Conservation (phyloP, 306 rosid species). For the Vigna reflexopilosa region DNA sequence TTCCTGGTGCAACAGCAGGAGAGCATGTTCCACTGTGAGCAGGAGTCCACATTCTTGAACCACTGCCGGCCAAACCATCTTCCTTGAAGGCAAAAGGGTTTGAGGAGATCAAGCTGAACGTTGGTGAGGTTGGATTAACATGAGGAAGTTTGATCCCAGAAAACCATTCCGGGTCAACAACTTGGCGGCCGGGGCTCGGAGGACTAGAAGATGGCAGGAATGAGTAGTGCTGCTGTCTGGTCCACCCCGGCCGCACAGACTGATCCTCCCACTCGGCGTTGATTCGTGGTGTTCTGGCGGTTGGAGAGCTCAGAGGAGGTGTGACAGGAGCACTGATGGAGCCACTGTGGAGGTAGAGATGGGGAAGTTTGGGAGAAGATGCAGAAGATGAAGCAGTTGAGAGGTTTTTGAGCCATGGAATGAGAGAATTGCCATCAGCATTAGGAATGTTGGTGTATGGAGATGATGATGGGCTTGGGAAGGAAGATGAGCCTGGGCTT, state of each 20-base stretch:
- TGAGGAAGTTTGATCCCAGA: slow-evolving; percentile 77
- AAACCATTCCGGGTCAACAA: slow-evolving; percentile 88
- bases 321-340: slow-evolving; percentile 98
- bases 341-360: slow-evolving; percentile 69
- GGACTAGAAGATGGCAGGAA: slow-evolving; percentile 86
- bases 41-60: slow-evolving; percentile 93
- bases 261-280: slow-evolving; percentile 74
- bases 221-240: slow-evolving; percentile 64
- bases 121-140: slow-evolving; percentile 80
- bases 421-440: slow-evolving; percentile 75
- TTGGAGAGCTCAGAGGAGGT: slow-evolving; percentile 95
- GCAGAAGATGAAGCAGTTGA: slow-evolving; percentile 82
- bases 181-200: slow-evolving; percentile 83
- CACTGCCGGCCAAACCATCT: slow-evolving; percentile 59
- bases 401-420: slow-evolving; percentile 95
- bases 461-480: slow-evolving; percentile 90
- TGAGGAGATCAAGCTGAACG: slow-evolving; percentile 75
- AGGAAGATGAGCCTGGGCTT: slow-evolving; percentile 93
- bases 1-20: slow-evolving; percentile 81
- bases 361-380: slow-evolving; percentile 77
- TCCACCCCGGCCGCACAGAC: slow-evolving; percentile 58
- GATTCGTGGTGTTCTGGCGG: slow-evolving; percentile 78
- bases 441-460: slow-evolving; percentile 63
- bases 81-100: slow-evolving; percentile 93
- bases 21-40: slow-evolving; percentile 96